Conservation (phyloP, 2,329 filamentous ascomycete species). For the Diaporthe sp. region DNA sequence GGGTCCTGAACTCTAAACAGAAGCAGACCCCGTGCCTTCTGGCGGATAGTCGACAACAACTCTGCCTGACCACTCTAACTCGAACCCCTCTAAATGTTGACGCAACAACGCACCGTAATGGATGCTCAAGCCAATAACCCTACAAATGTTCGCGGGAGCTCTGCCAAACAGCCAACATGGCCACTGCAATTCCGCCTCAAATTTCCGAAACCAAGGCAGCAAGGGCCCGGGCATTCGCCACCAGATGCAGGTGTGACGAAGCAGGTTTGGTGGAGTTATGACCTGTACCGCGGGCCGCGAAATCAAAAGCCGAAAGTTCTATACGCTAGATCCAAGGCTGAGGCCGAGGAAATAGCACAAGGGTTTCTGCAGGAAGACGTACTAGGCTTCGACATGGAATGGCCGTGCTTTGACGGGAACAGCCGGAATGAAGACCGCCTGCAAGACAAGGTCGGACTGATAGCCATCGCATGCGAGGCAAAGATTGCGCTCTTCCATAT, state of each 20-base stretch:
- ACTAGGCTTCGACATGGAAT: conserved; percentile 29
- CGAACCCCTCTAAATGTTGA: neutral
- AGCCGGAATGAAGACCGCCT: conserved; percentile 4
- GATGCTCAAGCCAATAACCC: neutral
- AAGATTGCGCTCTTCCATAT: conserved; percentile 26
- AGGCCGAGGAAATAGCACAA: conserved; percentile 2
- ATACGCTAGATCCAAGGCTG: conserved; percentile 5
- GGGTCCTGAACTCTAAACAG: neutral
- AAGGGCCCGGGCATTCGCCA: neutral
- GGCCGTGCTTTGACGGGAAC: conserved; percentile 16
- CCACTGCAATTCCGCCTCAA: neutral
- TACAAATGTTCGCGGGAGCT: neutral
- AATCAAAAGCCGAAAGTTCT: conserved; percentile 19
- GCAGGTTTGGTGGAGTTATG: conserved; percentile 16
- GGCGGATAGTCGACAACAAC: neutral
- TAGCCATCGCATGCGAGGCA: conserved; percentile 21
- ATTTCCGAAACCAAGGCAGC: neutral
- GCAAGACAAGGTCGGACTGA: conserved; percentile 18
- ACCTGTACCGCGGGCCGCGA: conserved; percentile 16
- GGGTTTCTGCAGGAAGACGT: neutral
- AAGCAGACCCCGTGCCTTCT: neutral
- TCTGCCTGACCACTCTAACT: neutral
- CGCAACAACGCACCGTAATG: neutral
- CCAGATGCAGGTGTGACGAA: neutral
- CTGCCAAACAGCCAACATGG: conserved; percentile 19